Evolutionary conservation across 2,329 filamentous ascomycete species (phyloP).

Genomic region (Aureobasidium vineae): DNA sequence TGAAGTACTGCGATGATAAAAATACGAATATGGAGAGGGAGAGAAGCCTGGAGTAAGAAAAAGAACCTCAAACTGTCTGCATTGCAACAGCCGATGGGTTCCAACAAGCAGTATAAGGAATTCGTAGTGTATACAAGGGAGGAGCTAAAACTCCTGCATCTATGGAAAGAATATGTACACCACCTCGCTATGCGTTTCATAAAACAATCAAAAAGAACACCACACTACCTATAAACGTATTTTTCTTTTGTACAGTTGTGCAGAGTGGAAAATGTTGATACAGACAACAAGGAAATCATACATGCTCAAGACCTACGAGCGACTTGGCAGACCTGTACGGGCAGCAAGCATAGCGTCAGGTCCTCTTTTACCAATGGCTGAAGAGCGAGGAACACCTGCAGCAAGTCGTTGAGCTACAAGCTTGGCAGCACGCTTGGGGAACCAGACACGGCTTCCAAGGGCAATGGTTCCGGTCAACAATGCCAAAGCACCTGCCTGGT

Average conservation of each 20-base stretch:
- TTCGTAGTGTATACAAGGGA: conserved; percentile 1
- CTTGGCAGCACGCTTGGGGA: conserved; percentile 54
- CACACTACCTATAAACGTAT: background rate
- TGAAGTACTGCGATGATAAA: no score
- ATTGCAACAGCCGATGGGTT: background rate
- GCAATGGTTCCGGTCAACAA: conserved; percentile 79
- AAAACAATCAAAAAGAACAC: background rate
- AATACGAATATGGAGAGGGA: background rate
- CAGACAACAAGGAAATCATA: background rate
- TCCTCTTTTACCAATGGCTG: conserved; percentile 27
- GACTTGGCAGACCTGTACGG: conserved; percentile 3
- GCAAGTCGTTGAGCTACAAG: conserved; percentile 34
- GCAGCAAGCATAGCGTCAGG: conserved; percentile 30
- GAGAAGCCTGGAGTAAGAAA: background rate
- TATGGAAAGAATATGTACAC: conserved; percentile 10
- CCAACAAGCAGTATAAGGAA: background rate
- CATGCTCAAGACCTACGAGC: background rate
- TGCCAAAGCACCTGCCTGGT: conserved; percentile 87
- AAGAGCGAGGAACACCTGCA: conserved; percentile 26
- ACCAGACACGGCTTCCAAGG: conserved; percentile 72
- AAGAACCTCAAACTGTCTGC: background rate
- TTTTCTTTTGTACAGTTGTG: background rate
- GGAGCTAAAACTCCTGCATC: conserved; percentile 8
- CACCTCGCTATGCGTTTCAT: conserved; percentile 10
- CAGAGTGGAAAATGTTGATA: conserved; percentile 4